Evolutionary conservation across 2,329 filamentous ascomycete genomes (phyloP).

Genomic region (Septoria petroselini): DNA sequence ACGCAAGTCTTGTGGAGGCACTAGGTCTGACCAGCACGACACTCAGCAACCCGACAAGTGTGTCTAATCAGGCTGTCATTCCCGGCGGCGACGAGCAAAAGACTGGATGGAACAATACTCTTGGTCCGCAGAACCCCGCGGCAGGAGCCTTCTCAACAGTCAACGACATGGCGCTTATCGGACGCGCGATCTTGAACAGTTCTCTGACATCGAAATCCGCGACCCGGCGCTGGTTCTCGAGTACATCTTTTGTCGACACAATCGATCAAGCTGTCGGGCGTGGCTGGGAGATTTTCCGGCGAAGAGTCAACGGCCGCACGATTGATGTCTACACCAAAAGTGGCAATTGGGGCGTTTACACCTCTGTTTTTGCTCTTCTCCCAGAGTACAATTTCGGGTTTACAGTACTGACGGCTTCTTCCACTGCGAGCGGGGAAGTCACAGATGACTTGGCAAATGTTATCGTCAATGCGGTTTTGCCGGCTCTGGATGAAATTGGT

Average conservation of each 20-base stretch:
- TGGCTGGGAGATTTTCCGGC: conserved; percentile 51
- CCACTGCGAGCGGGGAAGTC: conserved; percentile 13
- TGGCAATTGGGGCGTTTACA: conserved; percentile 40
- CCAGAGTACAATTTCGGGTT: conserved; percentile 50
- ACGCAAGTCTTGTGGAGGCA: conserved; percentile 15
- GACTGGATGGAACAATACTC: conserved; percentile 32
- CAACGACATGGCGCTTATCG: conserved; percentile 33
- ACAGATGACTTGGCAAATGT: conserved; percentile 22
- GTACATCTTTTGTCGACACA: conserved; percentile 40
- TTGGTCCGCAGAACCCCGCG: conserved; percentile 36
- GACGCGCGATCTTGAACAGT: conserved; percentile 44
- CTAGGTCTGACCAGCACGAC: conserved; percentile 20
- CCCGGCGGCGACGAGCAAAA: conserved; percentile 15
- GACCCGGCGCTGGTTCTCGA: conserved; percentile 49
- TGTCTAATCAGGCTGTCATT: conserved; percentile 18
- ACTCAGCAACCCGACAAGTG: conserved; percentile 8
- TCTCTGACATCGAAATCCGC: conserved; percentile 42
- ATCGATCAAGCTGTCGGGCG: conserved; percentile 43
- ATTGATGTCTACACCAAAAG: conserved; percentile 51
- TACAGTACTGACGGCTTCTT: conserved; percentile 41
- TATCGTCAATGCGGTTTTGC: conserved; percentile 27
- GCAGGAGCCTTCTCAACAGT: conserved; percentile 23
- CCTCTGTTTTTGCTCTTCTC: conserved; percentile 40
- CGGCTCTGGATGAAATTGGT: conserved; percentile 32
- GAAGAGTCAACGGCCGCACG: conserved; percentile 41